phyloP scores from a whole-genome alignment of 1,284 basidiomycete genomes.

The Singerocomus rubriflavus region DNA sequence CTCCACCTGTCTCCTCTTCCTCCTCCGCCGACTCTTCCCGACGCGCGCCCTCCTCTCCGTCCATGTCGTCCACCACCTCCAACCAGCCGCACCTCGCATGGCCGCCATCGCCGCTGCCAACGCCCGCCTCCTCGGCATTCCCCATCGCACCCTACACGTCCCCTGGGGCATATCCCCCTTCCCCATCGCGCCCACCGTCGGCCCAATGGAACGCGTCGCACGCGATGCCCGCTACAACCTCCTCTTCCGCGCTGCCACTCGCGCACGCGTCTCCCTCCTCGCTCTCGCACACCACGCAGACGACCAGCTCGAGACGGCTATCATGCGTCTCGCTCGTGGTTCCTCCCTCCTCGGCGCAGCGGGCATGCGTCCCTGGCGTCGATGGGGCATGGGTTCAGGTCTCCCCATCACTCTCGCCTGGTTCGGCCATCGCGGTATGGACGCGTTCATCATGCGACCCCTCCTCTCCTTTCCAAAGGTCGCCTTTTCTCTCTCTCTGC shows the following conservation, averaged over 20 bases:
- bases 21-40: slow-evolving; percentile 46
- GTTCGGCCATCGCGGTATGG: slow-evolving; percentile 56
- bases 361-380: slow-evolving; percentile 60
- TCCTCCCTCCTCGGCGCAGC: slow-evolving; percentile 53
- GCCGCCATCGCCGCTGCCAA: slow-evolving; percentile 43
- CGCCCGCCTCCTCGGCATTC: slow-evolving; percentile 45
- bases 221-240: slow-evolving; percentile 56
- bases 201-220: slow-evolving; percentile 51
- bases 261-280: slow-evolving; percentile 38
- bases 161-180: slow-evolving; percentile 55
- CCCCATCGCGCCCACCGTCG: slow-evolving; percentile 39
- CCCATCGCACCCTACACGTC: slow-evolving; percentile 46
- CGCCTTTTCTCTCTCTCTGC: neutral
- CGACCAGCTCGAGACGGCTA: slow-evolving; percentile 74
- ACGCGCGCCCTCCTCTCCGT: slow-evolving; percentile 48
- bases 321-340: slow-evolving; percentile 63
- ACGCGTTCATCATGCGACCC: slow-evolving; percentile 65
- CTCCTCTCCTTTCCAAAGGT: slow-evolving; percentile 68
- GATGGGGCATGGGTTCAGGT: slow-evolving; percentile 72
- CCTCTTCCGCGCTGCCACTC: slow-evolving; percentile 50
- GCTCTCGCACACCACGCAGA: slow-evolving; percentile 74
- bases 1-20: slow-evolving; percentile 70
- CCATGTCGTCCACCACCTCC: slow-evolving; percentile 66
- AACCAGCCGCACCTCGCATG: slow-evolving; percentile 54
- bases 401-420: slow-evolving; percentile 36